Evolutionary conservation across 2,329 filamentous ascomycete species (phyloP).

Genomic region (Lachnellula arida): DNA sequence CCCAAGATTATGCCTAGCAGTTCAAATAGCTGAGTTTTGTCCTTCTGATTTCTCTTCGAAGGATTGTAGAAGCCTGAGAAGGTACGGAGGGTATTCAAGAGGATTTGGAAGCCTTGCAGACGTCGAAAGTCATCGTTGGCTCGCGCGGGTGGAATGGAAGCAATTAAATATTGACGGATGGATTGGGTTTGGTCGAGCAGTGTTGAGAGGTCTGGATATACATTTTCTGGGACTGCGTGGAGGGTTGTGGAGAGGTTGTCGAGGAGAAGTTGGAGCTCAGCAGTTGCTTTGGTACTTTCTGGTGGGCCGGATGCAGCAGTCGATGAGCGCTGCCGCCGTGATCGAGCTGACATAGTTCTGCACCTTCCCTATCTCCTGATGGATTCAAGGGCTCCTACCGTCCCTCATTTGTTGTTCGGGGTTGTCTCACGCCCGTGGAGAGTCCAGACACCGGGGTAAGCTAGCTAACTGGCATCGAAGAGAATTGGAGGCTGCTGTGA

Average conservation of each 20-base stretch:
- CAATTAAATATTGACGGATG: constrained; percentile 31
- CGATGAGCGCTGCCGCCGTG: constrained; percentile 59
- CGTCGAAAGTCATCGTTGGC: constrained; percentile 79
- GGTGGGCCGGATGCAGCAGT: constrained; percentile 55
- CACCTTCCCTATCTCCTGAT: constrained; percentile 28
- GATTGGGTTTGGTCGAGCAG: constrained; percentile 29
- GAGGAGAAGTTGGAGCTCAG: constrained; percentile 53
- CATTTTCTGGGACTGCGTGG: constrained; percentile 12
- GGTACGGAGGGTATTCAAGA: constrained; percentile 64
- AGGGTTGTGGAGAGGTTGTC: constrained; percentile 38
- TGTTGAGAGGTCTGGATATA: constrained; percentile 31
- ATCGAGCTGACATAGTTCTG: constrained; percentile 46
- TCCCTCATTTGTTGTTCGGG: constrained; percentile 23
- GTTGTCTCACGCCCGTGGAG: constrained; percentile 16
- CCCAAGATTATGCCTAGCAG: constrained; percentile 68
- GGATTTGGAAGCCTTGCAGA: constrained; percentile 69
- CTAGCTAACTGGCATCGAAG: constrained; percentile 18
- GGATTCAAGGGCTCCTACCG: constrained; percentile 13
- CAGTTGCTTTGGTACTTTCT: constrained; percentile 54
- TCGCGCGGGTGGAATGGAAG: constrained; percentile 42
- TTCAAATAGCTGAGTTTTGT: constrained; percentile 62
- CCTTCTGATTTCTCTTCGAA: constrained; percentile 53
- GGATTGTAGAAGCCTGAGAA: constrained; percentile 74
- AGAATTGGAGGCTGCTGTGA: neutral
- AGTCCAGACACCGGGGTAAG: constrained; percentile 18